Evolutionary conservation across 2,329 filamentous ascomycete species (phyloP).

Genomic region (Alternaria rosae): DNA sequence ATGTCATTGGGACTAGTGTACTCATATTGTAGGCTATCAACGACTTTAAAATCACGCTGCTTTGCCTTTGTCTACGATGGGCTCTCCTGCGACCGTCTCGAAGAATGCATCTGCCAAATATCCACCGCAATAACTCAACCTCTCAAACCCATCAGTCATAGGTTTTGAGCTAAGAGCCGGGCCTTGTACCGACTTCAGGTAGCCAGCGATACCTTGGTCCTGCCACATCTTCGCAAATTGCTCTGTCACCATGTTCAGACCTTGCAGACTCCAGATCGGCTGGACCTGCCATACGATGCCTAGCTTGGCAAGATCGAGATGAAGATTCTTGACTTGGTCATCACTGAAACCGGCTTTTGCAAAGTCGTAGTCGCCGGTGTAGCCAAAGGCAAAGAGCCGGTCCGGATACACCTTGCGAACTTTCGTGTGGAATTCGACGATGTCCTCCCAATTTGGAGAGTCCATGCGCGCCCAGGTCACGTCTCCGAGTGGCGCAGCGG

Average conservation of each 20-base stretch:
- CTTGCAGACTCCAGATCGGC: conserved; percentile 51
- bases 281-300: conserved; percentile 54
- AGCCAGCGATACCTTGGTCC: conserved; percentile 49
- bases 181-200: conserved; percentile 37
- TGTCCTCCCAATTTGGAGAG: conserved; percentile 46
- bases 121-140: conserved; percentile 46
- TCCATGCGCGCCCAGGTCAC: conserved; percentile 51
- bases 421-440: conserved; percentile 48
- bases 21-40: neutral
- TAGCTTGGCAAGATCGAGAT: conserved; percentile 47
- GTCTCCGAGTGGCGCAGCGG: conserved; percentile 49
- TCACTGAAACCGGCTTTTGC: conserved; percentile 45
- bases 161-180: conserved; percentile 35
- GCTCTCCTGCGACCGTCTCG: conserved; percentile 42
- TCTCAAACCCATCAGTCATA: conserved; percentile 49
- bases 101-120: conserved; percentile 52
- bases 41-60: neutral
- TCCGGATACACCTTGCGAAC: conserved; percentile 48
- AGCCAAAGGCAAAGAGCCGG: conserved; percentile 52
- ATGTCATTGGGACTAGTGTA: neutral
- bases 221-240: conserved; percentile 46
- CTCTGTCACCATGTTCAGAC: conserved; percentile 46
- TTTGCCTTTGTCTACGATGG: conserved; percentile 19
- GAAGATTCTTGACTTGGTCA: conserved; percentile 43
- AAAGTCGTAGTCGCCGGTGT: conserved; percentile 50